phyloP scores from a whole-genome alignment of 169 alveolate genomes.

The Theileria parva region DNA sequence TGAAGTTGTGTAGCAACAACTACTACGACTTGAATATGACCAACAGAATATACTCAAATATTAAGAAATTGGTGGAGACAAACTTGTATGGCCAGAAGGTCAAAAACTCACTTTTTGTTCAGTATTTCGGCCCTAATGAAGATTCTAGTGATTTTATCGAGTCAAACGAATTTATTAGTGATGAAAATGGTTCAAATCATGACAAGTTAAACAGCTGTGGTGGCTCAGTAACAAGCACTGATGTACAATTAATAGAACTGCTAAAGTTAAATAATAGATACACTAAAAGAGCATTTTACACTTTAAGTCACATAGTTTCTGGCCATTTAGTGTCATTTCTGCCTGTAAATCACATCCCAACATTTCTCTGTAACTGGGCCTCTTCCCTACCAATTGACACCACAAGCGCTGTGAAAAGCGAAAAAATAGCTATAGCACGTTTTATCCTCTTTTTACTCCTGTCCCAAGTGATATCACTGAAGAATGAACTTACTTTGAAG shows the following conservation, averaged over 20 bases:
- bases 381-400: conserved; percentile 54
- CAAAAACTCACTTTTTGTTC: conserved; percentile 1
- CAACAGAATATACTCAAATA: not conserved
- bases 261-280: conserved; percentile 7
- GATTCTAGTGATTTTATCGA: not conserved
- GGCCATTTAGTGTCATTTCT: not conserved
- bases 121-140: not conserved
- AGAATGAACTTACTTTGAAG: not conserved
- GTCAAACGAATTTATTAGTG: not conserved
- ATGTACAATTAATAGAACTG: not conserved
- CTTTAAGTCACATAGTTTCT: not conserved
- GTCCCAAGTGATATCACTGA: conserved; percentile 14
- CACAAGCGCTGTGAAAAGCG: conserved; percentile 37
- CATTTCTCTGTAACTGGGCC: conserved; percentile 9
- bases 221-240: not conserved
- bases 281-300: not conserved
- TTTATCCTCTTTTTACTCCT: conserved; percentile 29
- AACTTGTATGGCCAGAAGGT: conserved; percentile 8
- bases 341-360: not conserved
- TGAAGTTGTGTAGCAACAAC: conserved; percentile 8
- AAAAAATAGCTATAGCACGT: conserved; percentile 41
- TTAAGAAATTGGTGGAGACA: conserved; percentile 1
- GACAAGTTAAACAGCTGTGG: not conserved
- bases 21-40: not conserved
- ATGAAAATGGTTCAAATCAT: not conserved